Base-by-base conservation (phyloP, 2,329 filamentous ascomycete genomes). In the Alternaria hordeiaustralica region DNA sequence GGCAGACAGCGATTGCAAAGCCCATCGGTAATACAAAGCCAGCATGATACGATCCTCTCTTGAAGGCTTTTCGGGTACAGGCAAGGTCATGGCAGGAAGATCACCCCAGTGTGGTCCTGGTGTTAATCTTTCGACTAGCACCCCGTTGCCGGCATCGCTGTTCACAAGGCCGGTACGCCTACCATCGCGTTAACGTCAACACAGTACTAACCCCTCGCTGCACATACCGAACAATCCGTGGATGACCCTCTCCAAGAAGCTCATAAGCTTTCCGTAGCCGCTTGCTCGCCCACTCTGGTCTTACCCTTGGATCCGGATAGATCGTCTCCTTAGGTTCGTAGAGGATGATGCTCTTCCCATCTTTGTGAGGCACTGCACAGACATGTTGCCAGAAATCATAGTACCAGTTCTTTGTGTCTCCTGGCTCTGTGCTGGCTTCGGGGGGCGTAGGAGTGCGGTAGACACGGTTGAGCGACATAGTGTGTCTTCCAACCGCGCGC, bases 1-100 rank as follows among this genome's bases (percentile, higher is more conserved):
- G 7, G 64, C 64, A 15, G 64, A 56, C 23, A 67, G 61, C 6
- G 20, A 41, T 21, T 67, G 64, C 4, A 67, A 59, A 1, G 64
- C 58, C 64, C 64, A 67, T 2, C 61, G 64, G 13, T 62, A 67
- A 9, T 62, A 67, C 13, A 67, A 6, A 5, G 44, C 57, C 28
- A 67, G 15, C 55, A 67, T 63, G 9, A 60, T 7, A 28, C 15
- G 43, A 6, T 65, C 60, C 4, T 54, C 41, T 46, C 45, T 43
- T 3, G 46, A 60, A 12, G 21, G 41, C 8, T 46, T 12, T 33
- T 41, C 3, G 1, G 33, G 26, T 2, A 60, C 12, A 41, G 63
- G 63, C 9, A 60, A 4, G 6, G 60, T 57, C 55, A 65, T 63
- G 4, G 30, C 55, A 21, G 60, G 60, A 12, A 65, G 28, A 15